These are phyloP conservation scores for Hysterangium stoloniferum DNA, from an alignment of 768 basidiomycete genomes.

Conservation along the genomic window DNA sequence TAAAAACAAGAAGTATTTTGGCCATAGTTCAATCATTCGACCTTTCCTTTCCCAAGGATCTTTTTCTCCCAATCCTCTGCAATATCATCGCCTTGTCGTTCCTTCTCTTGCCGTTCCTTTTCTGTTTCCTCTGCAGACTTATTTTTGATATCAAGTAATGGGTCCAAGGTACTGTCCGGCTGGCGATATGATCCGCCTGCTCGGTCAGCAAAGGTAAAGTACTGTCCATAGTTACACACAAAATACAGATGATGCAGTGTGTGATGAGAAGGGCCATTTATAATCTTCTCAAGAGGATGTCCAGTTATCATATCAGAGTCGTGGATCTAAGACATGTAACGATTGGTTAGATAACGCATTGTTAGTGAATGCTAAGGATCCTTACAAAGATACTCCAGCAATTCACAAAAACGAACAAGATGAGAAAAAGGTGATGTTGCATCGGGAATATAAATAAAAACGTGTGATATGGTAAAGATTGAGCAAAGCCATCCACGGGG, in stretches of 20 bases:
- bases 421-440: constrained; percentile 78
- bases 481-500: constrained; percentile 87
- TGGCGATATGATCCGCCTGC: constrained; percentile 82
- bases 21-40: too few relatives aligned
- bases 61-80: constrained; percentile 8
- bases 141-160: constrained; percentile 60
- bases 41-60: constrained; percentile 3
- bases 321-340: constrained; percentile 64
- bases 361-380: constrained; percentile 12
- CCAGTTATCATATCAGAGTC: constrained; percentile 99
- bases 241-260: constrained; percentile 96
- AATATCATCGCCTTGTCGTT: constrained; percentile 5
- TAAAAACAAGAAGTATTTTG: too few relatives aligned
- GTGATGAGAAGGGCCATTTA: constrained; percentile 99
- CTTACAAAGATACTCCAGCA: constrained; percentile 87
- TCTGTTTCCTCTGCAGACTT: constrained; percentile 9
- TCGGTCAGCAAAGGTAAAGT: constrained; percentile 94
- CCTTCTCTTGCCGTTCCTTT: constrained; percentile 1
- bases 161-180: constrained; percentile 78
- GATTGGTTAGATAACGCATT: neutral
- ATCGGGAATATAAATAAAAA: constrained; percentile 88
- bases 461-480: constrained; percentile 92
- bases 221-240: constrained; percentile 95
- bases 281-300: constrained; percentile 75
- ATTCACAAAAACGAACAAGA: constrained; percentile 86